These are phyloP conservation scores for Pilatotrama ljubarskyi DNA, from an alignment of 768 basidiomycete species.

Conservation along the genomic window DNA sequence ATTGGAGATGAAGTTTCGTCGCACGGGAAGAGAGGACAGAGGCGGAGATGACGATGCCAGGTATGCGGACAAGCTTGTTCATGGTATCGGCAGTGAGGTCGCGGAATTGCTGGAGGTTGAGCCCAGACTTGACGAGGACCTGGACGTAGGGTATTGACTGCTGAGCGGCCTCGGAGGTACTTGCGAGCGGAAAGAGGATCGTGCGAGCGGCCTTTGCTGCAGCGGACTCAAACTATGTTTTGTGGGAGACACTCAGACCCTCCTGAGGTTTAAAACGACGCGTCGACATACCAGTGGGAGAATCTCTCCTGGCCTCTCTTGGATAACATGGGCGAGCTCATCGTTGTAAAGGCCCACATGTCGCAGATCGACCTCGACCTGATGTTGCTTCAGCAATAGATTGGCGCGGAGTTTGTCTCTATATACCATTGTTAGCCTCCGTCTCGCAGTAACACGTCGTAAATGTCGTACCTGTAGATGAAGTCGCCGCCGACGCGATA, in stretches of 20 bases:
- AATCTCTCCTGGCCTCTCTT: conserved; percentile 86
- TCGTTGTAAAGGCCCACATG: conserved; percentile 76
- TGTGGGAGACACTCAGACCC: not conserved
- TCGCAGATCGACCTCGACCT: conserved; percentile 57
- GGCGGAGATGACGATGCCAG: conserved; percentile 97
- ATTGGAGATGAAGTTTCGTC: conserved; percentile 89
- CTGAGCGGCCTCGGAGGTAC: conserved; percentile 45
- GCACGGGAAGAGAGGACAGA: conserved; percentile 92
- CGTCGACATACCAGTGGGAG: conserved; percentile 70
- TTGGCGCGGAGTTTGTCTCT: conserved; percentile 90
- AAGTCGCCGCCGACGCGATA: conserved; percentile 91
- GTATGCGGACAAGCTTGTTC: conserved; percentile 94
- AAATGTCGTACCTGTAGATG: conserved; percentile 71
- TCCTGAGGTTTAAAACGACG: not conserved
- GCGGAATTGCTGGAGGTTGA: conserved; percentile 92
- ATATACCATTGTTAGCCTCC: not conserved
- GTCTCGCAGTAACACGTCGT: not conserved
- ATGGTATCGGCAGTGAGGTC: conserved; percentile 92
- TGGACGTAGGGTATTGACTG: conserved; percentile 72
- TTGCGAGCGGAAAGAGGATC: conserved; percentile 81
- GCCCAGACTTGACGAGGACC: conserved; percentile 83
- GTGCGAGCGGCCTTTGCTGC: conserved; percentile 80
- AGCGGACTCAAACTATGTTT: conserved; percentile 83
- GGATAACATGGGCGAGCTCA: conserved; percentile 88
- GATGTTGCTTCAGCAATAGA: conserved; percentile 80